phyloP scores from a whole-genome alignment of 2,329 filamentous ascomycete genomes.

The Thielaviopsis musarum region DNA sequence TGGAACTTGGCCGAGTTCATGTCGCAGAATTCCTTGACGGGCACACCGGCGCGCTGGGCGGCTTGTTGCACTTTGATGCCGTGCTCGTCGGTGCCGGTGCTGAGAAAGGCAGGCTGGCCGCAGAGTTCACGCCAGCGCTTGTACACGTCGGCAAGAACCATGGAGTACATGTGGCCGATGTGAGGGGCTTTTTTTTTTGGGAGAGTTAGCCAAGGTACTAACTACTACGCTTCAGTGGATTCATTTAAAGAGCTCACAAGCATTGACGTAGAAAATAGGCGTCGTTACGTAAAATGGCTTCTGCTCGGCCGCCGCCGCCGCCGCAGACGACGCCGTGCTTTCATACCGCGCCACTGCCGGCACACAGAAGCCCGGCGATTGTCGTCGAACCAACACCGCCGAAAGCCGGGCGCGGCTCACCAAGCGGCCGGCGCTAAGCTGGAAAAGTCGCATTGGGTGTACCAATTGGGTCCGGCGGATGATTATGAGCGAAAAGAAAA shows the following conservation, averaged over 20 bases:
- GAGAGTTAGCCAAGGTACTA: conserved; percentile 14
- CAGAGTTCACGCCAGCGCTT: conserved; percentile 80
- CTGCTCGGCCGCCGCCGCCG: neutral
- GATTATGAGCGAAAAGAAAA: neutral
- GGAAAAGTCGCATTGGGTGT: neutral
- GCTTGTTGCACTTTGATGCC: conserved; percentile 94
- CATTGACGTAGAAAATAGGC: conserved; percentile 98
- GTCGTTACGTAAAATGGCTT: conserved; percentile 95
- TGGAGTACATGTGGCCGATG: conserved; percentile 84
- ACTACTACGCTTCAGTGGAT: neutral
- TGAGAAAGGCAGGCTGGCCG: conserved; percentile 53
- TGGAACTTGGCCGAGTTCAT: conserved; percentile 64
- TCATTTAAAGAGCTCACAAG: conserved; percentile 35
- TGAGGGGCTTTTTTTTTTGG: conserved; percentile 51
- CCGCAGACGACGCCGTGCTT: neutral
- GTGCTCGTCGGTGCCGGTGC: conserved; percentile 93
- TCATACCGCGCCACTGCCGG: neutral
- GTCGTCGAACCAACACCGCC: neutral
- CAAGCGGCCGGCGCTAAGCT: neutral
- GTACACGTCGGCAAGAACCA: conserved; percentile 77
- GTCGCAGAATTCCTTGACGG: conserved; percentile 79
- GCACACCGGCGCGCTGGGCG: conserved; percentile 50
- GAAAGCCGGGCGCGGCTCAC: neutral
- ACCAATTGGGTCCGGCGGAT: too few species aligned
- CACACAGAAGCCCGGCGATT: neutral